Base-by-base conservation (phyloP, 495 filamentous ascomycete species). In the Halenospora varia region DNA sequence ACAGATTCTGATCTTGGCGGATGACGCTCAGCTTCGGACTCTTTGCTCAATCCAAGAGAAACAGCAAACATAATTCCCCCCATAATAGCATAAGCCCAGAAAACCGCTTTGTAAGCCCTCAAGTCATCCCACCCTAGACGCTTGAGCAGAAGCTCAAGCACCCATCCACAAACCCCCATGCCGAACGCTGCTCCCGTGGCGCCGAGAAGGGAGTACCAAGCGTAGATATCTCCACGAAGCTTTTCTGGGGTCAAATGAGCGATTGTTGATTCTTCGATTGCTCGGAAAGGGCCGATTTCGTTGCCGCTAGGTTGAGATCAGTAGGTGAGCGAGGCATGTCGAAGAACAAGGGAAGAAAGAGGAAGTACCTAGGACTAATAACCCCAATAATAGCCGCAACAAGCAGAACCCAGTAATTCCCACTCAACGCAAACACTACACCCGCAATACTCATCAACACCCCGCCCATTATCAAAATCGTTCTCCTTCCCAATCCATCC, bases 261-360 rank as follows among this genome's bases (percentile, higher is more conserved):
- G 11, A 93, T 66, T 2, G 86, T 86, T 11, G 86, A 88, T 71
- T 94, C 90, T 66, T 96, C 90, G n/a, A 93, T 82, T 19, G 89
- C 89, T 45, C 87, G 80, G 70, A 94, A 95, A 0, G 89, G 89
- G 0, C 87, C 87, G 52, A 90, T 89, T 63, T 92, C 88, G 62
- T 85, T 88, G 3, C 88, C 88, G 71, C 85, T 87, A 48, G 25
- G 6, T 35, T 1, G 25, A 2, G 22, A 35, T 60, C 47, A 60
- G 53, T 39, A 11, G 3, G 20, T 53, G 24, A 3, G 2, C 40
- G 11, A 15, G 6, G 15, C 3, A 53, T n/a, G 3, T n/a, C 24
- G 3, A 10, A 13, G 10, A 8, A n/a, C n/a, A n/a, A 2, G n/a
- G 2, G 6, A 3, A 23, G 35, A 39, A 35, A 13, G 1, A 19